Evolutionary conservation across 2,329 filamentous ascomycete species (phyloP), one percentile per base, ranked within the genome.

Genomic region (Dothistroma pini): DNA sequence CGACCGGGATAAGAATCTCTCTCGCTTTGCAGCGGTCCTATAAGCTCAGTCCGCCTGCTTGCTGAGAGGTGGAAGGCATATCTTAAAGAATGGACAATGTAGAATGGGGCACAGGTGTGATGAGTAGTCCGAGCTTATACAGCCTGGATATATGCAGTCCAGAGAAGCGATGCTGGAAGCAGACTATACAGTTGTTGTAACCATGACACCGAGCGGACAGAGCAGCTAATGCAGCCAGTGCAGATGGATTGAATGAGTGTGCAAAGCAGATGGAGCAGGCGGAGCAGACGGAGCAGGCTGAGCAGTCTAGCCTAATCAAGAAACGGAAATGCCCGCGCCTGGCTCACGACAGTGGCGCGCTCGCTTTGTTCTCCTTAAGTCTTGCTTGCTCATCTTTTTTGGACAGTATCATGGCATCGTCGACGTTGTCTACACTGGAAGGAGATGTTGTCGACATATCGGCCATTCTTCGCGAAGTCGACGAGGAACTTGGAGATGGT

Each of bases 401-500:
- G 2, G 11, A 49, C 44, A 19, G 2, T 7, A 7, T 21, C 44
- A 49, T 49, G n/a, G 44, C 22, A 3, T 49, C 10, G 10, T 21
- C 44, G 5, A 21, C 44, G 9, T 49, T 19, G n/a, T 19, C 44
- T 21, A 48, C 21, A 22, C 44, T 48, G 7, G 44, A 22, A 48
- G 49, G 49, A 52, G 49, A 52, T 16, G 49, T 52, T 31, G 19
- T 52, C 25, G 49, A 52, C 49, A 52, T 52, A 31, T 52, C 49
- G 49, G 49, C 49, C 10, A 52, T 52, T 19, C 2, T 52, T 31
- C 10, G 22, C 12, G 12, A 52, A 2, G 29, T 52, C 29, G 49
- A 52, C 6, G 25, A 52, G 3, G 49, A 52, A 2, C 25, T 52
- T 16, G 49, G n/a, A 11, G 49, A 52, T 52, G 10, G 2, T 52